Evolutionary conservation across 257 asterid species (phyloP), one percentile per base, ranked within the genome.

Genomic region (Cruciata laevipes): DNA sequence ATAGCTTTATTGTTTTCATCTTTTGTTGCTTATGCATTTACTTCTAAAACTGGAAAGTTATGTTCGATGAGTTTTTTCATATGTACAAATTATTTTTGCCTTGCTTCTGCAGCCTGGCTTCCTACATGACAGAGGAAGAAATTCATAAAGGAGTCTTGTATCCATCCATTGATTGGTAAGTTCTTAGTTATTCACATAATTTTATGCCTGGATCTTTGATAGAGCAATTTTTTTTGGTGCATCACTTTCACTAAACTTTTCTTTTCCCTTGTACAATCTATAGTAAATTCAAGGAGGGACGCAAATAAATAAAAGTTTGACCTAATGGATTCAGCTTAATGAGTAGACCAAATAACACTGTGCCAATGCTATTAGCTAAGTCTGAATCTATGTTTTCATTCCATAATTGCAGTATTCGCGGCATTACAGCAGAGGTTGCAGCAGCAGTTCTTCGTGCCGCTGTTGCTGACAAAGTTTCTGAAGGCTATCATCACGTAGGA

Each of bases 341-440:
- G 42, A 62, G 31, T 37, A n/a, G n/a, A 66, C 20, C 14, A 14
- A 42, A 61, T 16, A 25, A 0, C 20, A 8, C 20, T 66, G 62
- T 33, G 49, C 42, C 44, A 6, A 2, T 37, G 11, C 38, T 24
- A 27, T 11, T 12, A 20, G 23, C 62, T 74, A 7, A 27, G 31
- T n/a, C 76, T 71, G 77, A 75, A 51, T 52, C 25, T 51, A 14
- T 62, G 52, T n/a, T 71, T 73, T 68, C 56, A 31, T 69, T 47
- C 21, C 55, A 21, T 67, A 27, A 70, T 69, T 75, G 71, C 92
- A 94, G 99, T 57, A 94, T 94, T 74, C 83, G 99, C 63, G 92
- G 86, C 64, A 90, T 94, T 65, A 94, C 99, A 37, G 96, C 95
- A 38, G 92, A 88, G 81, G 99, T 94, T 35, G 97, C 95, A 72